A percentile compares a stretch with the other conserved stretches of the same genome.
Evolutionary conservation across 495 filamentous ascomycete species (phyloP).

Genomic region (Penicillium silybi): DNA sequence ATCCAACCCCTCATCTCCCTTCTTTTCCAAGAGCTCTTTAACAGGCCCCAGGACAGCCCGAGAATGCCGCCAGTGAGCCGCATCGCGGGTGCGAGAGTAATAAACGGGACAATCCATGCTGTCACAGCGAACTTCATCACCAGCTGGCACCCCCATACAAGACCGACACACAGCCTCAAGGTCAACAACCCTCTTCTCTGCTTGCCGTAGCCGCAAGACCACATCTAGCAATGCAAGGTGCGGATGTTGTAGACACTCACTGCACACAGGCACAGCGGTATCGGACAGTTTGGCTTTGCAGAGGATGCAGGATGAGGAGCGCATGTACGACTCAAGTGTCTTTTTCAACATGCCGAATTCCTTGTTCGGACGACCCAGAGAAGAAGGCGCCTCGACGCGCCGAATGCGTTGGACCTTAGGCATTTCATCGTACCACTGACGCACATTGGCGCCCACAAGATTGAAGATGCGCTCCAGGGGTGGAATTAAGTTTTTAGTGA

Average conservation of each 20-base stretch:
- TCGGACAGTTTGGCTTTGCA: conserved; percentile 65
- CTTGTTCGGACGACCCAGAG: background rate
- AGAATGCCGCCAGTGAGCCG: conserved; percentile 55
- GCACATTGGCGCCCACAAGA: conserved; percentile 88
- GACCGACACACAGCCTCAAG: conserved; percentile 76
- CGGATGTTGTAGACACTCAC: conserved; percentile 52
- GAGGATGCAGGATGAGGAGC: conserved; percentile 69
- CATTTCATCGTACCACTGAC: conserved; percentile 95
- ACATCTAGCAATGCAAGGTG: conserved; percentile 59
- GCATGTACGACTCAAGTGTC: conserved; percentile 79
- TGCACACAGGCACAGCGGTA: conserved; percentile 54
- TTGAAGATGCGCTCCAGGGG: conserved; percentile 96
- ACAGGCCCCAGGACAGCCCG: conserved; percentile 53
- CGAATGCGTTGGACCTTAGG: conserved; percentile 78
- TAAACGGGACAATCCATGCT: conserved; percentile 91
- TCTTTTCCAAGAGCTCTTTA: conserved; percentile 51
- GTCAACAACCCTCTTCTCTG: conserved; percentile 61
- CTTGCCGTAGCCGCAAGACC: conserved; percentile 52
- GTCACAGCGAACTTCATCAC: conserved; percentile 78
- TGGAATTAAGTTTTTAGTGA: conserved; percentile 90
- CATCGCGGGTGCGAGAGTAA: conserved; percentile 76
- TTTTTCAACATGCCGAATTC: conserved; percentile 17
- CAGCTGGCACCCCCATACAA: conserved; percentile 67
- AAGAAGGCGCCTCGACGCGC: conserved; percentile 39
- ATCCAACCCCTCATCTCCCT: conserved; percentile 35